These are phyloP conservation scores for Forsythia viridissima DNA, from an alignment of 257 asterid genomes.

Conservation along the genomic window DNA sequence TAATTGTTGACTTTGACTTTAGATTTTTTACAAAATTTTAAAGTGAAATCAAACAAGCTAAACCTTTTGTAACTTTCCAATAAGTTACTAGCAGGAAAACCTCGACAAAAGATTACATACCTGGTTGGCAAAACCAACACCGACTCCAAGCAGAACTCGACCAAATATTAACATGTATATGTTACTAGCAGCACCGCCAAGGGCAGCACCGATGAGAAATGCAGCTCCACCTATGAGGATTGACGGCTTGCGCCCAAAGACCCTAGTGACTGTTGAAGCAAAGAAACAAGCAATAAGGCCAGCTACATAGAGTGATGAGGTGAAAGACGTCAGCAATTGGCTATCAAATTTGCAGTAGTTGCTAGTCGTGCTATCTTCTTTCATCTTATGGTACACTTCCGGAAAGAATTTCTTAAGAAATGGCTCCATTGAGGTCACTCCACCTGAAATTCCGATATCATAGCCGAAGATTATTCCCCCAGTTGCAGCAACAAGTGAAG, in stretches of 20 bases:
- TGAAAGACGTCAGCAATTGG: constrained; percentile 16
- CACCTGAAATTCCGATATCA: constrained; percentile 16
- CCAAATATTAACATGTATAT: constrained; percentile 40
- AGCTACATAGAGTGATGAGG: constrained; percentile 25
- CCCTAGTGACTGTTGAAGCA: constrained; percentile 15
- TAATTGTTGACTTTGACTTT: too few relatives aligned
- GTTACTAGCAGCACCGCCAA: constrained; percentile 32
- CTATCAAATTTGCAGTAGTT: constrained; percentile 26
- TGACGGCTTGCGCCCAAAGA: constrained; percentile 24
- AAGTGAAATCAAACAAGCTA: too few relatives aligned
- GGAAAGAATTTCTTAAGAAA: constrained; percentile 20
- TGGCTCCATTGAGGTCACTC: constrained; percentile 23
- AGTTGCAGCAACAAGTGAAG: not conserved
- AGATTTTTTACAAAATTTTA: too few relatives aligned
- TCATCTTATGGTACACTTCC: constrained; percentile 12
- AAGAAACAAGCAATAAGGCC: constrained; percentile 24
- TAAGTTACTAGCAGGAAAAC: too few relatives aligned
- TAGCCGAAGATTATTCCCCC: not conserved
- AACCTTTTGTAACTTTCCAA: too few relatives aligned
- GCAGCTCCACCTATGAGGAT: constrained; percentile 23
- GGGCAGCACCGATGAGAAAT: constrained; percentile 21
- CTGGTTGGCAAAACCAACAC: constrained; percentile 50
- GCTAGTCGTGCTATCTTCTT: not conserved
- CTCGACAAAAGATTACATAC: constrained; percentile 9
- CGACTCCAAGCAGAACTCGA: constrained; percentile 38